phyloP scores from a whole-genome alignment of 164 flowering plant genomes.

The Euptelea pleiosperma region DNA sequence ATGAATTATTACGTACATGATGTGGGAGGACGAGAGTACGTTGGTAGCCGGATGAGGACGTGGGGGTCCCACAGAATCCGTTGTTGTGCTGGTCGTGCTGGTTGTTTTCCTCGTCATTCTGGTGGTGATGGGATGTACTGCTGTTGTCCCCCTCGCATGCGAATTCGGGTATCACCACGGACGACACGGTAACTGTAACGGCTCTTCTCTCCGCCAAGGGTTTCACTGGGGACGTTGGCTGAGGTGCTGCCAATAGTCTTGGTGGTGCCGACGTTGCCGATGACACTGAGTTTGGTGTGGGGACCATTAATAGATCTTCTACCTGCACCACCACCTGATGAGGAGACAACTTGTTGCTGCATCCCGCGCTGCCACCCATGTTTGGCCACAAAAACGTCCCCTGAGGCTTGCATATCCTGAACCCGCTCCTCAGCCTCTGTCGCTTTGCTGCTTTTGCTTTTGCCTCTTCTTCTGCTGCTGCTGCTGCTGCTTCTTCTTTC shows the following conservation, averaged over 20 bases:
- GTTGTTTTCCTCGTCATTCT: too few relatives aligned
- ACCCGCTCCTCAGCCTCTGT: slow-evolving; percentile 70
- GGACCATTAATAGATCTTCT: slow-evolving; percentile 32
- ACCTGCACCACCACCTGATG: slow-evolving; percentile 17
- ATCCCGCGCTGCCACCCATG: slow-evolving; percentile 19
- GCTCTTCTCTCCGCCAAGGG: slow-evolving; percentile 42
- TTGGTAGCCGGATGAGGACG: not conserved
- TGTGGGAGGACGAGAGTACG: too few relatives aligned
- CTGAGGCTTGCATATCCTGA: slow-evolving; percentile 70
- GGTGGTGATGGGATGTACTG: not conserved
- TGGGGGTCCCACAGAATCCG: not conserved
- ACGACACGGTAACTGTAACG: not conserved
- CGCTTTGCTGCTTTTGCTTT: slow-evolving; percentile 49
- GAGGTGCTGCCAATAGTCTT: slow-evolving; percentile 6
- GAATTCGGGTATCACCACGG: not conserved
- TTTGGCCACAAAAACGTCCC: slow-evolving; percentile 67
- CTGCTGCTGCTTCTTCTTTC: slow-evolving; percentile 23
- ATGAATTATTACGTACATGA: too few relatives aligned
- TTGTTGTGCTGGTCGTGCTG: too few relatives aligned
- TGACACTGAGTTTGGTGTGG: slow-evolving; percentile 50
- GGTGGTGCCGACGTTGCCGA: slow-evolving; percentile 34
- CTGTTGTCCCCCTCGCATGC: not conserved
- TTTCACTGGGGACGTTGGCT: slow-evolving; percentile 27
- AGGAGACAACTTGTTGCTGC: slow-evolving; percentile 16
- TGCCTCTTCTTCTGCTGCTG: slow-evolving; percentile 15